These are phyloP conservation scores for Paecilomyces formosus DNA, from an alignment of 2,329 filamentous ascomycete species.

Conservation along the genomic window DNA sequence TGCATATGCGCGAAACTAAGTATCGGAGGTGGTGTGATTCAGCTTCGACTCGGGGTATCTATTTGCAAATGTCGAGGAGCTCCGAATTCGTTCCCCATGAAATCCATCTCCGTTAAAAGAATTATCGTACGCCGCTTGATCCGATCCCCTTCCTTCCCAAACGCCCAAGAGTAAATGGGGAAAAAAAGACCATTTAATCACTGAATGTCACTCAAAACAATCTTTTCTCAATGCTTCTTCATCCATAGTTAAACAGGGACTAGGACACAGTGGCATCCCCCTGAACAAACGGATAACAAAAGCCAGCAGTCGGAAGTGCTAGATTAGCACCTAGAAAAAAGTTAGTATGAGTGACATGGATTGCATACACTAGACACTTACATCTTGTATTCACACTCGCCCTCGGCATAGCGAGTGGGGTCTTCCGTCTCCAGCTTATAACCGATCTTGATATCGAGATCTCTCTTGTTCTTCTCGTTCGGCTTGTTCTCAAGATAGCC, in stretches of 20 bases:
- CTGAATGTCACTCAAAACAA: slow-evolving; percentile 18
- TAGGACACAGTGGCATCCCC: background rate
- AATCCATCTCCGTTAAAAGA: slow-evolving; percentile 27
- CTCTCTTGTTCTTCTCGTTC: slow-evolving; percentile 88
- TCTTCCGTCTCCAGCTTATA: slow-evolving; percentile 78
- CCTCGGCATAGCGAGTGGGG: slow-evolving; percentile 58
- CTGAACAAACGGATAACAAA: slow-evolving; percentile 1
- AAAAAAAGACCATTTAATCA: slow-evolving; percentile 12
- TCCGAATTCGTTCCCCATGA: slow-evolving; percentile 24
- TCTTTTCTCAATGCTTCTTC: slow-evolving; percentile 19
- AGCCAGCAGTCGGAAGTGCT: slow-evolving; percentile 1
- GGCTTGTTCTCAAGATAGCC: slow-evolving; percentile 75
- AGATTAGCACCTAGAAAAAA: slow-evolving; percentile 21
- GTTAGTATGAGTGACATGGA: slow-evolving; percentile 14
- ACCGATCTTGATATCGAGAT: slow-evolving; percentile 81
- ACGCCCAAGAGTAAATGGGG: slow-evolving; percentile 22
- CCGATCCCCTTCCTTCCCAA: slow-evolving; percentile 31
- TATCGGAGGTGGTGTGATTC: slow-evolving; percentile 33
- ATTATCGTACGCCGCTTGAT: slow-evolving; percentile 26
- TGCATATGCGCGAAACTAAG: slow-evolving; percentile 14
- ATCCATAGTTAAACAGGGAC: background rate
- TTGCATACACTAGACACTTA: slow-evolving; percentile 16
- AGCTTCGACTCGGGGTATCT: slow-evolving; percentile 46
- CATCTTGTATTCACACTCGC: slow-evolving; percentile 72
- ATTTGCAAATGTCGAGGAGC: slow-evolving; percentile 41